Conservation (phyloP, 306 rosid species). For the Oemleria cerasiformis region DNA sequence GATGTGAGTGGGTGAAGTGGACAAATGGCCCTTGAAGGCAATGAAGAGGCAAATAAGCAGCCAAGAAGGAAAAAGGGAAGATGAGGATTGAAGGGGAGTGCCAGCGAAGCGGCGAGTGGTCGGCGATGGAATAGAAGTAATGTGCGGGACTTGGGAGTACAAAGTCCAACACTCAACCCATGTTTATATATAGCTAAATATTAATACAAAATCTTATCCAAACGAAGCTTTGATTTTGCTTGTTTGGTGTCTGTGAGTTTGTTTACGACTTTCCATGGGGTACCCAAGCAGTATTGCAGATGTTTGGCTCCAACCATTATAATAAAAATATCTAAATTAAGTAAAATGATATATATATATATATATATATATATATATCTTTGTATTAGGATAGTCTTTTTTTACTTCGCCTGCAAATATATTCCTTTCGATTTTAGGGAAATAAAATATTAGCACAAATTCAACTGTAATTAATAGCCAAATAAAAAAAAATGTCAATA, state of each 20-base stretch:
- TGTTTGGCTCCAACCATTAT: no score
- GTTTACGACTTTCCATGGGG: background rate
- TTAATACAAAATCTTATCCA: slow-evolving; percentile 17
- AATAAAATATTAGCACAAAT: no score
- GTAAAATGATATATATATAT: no score
- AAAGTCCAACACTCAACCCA: slow-evolving; percentile 10
- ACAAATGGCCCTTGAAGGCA: slow-evolving; percentile 45
- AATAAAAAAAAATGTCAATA: no score
- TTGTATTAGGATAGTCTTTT: no score
- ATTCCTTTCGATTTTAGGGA: no score
- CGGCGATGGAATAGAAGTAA: slow-evolving; percentile 16
- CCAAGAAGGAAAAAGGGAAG: background rate
- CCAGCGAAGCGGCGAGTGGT: slow-evolving; percentile 42
- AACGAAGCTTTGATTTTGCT: background rate
- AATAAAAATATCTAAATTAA: no score
- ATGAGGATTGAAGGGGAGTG: slow-evolving; percentile 9
- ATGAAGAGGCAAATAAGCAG: slow-evolving; percentile 31
- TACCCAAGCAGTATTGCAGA: no score
- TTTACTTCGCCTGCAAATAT: no score
- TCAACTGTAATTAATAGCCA: no score
- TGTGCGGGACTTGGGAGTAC: background rate
- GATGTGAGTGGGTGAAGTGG: slow-evolving; percentile 14
- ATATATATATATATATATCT: no score
- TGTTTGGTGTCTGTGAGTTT: background rate
- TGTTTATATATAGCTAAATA: background rate